phyloP scores from a whole-genome alignment of 208 protist genomes.

The Naegleria lovaniensis region DNA sequence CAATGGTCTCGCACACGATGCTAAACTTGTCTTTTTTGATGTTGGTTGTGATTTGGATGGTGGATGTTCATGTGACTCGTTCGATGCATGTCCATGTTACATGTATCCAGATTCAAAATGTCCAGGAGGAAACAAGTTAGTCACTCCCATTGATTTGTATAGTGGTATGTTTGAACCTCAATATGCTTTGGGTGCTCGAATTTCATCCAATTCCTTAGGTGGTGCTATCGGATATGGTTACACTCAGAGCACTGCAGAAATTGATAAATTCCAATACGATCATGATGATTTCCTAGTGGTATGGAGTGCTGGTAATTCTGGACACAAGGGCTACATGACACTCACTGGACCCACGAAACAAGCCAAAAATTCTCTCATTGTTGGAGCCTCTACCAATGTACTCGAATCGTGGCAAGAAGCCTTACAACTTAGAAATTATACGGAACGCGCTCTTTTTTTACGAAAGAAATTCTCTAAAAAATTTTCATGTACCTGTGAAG shows the following conservation, averaged over 20 bases:
- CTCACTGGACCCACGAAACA: constrained; percentile 20
- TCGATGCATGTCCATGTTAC: background rate
- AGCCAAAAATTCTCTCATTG: constrained; percentile 27
- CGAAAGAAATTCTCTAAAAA: background rate
- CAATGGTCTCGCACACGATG: constrained; percentile 24
- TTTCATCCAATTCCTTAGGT: constrained; percentile 79
- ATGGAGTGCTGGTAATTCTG: constrained; percentile 63
- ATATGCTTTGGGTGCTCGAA: constrained; percentile 57
- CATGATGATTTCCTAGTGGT: constrained; percentile 63
- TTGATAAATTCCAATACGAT: constrained; percentile 57
- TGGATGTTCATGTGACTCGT: background rate
- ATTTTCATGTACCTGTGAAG: background rate
- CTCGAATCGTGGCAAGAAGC: background rate
- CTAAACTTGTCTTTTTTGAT: constrained; percentile 12
- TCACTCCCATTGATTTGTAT: background rate
- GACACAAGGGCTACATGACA: constrained; percentile 14
- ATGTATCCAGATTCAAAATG: background rate
- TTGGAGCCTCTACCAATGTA: background rate
- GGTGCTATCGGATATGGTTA: background rate
- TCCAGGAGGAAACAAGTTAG: background rate
- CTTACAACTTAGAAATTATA: background rate
- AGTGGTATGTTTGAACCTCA: constrained; percentile 55
- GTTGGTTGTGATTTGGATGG: background rate
- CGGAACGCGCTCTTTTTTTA: background rate
- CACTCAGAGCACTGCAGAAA: background rate